A percentile compares a stretch with the other conserved stretches of the same genome.
These are phyloP conservation scores for Coemansia reversa DNA, from an alignment of 192 early-diverging fungal species.

Conservation along the genomic window DNA sequence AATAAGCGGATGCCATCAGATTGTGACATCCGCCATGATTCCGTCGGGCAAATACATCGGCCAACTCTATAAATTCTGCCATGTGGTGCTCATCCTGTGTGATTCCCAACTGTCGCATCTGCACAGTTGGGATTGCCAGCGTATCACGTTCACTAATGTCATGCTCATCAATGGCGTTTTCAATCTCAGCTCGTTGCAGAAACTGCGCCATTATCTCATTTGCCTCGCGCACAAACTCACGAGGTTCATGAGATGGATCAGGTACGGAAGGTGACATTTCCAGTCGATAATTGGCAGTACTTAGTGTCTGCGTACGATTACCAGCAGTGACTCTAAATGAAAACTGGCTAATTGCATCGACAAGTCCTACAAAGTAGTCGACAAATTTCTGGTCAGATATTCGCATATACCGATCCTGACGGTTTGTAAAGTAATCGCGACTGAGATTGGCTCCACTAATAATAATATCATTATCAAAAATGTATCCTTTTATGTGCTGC, in stretches of 20 bases:
- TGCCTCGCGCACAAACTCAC: slow-evolving; percentile 58
- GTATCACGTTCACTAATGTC: slow-evolving; percentile 58
- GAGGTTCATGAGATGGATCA: slow-evolving; percentile 62
- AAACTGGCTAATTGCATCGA: slow-evolving; percentile 61
- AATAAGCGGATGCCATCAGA: slow-evolving; percentile 85
- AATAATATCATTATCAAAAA: slow-evolving; percentile 86
- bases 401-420: slow-evolving; percentile 92
- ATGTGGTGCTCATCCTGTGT: slow-evolving; percentile 75
- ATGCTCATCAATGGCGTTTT: slow-evolving; percentile 4
- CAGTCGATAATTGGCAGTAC: slow-evolving; percentile 9
- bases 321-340: slow-evolving; percentile 55
- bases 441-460: slow-evolving; percentile 84
- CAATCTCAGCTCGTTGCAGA: slow-evolving; percentile 33
- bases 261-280: slow-evolving; percentile 30
- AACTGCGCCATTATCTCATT: slow-evolving; percentile 55
- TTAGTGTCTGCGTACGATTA: slow-evolving; percentile 8
- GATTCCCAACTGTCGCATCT: slow-evolving; percentile 80
- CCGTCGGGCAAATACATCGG: slow-evolving; percentile 33
- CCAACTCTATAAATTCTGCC: slow-evolving; percentile 60
- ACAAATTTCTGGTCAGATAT: slow-evolving; percentile 62
- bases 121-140: slow-evolving; percentile 75
- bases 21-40: slow-evolving; percentile 55
- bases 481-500: slow-evolving; percentile 92
- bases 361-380: slow-evolving; percentile 70
- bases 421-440: slow-evolving; percentile 90